Base-by-base conservation (phyloP, 1,139 yeast genomes). In the Hyphopichia khmerensis region DNA sequence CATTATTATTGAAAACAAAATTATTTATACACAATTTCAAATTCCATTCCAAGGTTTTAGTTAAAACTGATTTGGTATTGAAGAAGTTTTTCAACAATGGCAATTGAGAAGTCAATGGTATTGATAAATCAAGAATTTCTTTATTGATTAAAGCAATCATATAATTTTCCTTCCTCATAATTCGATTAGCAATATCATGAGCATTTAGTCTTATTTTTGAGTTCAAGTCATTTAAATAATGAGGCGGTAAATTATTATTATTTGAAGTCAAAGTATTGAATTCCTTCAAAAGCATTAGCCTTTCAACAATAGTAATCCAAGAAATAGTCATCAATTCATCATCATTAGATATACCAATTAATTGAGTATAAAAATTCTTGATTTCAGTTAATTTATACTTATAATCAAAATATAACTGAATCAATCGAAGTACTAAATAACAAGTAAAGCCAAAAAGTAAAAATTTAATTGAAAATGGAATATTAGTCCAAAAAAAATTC, bases 21-120 rank as follows among this genome's bases (percentile, higher is more conserved):
- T 95, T 96, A 61, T 88, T 79, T 24, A 95, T 80, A 59, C 98
- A 93, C 24, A 93, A 68, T 52, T 88, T 87, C 46, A 93, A 70
- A 59, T 91, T 91, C 98, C 98, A 95, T 56, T 93, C 99, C 50
- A 95, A 66, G 1, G 96, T 89, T 50, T 86, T 83, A 0, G 99
- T 91, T 36, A 93, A 65, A 31, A 85, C 77, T 13, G 69, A 57
- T 30, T 64, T 60, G 43, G 53, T 57, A 30, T 62, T 52, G 32
- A 66, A 51, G 10, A 59, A 32, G 10, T 47, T 43, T 6, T 76
- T 51, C 1, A 77, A 73, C 16, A 86, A 57, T 2, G 47, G 48
- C 1, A 58, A 17, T 1, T 55, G 53, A 10, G 56, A 49, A 9
- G 19, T 9, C 2, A 55, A 34, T 5, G 56, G 50, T 9, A 70